These are phyloP conservation scores for Aspergillus wentii DNA, from an alignment of 495 filamentous ascomycete genomes.

Conservation along the genomic window DNA sequence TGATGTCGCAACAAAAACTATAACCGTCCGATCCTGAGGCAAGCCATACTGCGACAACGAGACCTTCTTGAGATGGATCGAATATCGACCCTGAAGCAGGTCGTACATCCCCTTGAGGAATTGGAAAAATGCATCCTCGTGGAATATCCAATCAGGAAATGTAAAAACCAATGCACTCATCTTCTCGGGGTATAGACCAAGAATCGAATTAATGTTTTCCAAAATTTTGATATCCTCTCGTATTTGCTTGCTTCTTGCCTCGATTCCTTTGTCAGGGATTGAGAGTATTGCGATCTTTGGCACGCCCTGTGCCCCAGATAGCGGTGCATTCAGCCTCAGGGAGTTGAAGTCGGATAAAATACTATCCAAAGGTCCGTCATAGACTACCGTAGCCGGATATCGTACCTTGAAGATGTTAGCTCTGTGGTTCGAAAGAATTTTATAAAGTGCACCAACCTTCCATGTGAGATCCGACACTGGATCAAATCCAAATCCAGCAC, in stretches of 20 bases:
- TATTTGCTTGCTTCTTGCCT: background rate
- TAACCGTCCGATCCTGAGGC: background rate
- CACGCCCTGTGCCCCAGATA: no score
- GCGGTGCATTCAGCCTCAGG: no score
- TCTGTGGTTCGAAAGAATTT: no score
- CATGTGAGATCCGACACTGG: background rate
- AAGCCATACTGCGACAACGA: background rate
- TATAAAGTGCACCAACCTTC: no score
- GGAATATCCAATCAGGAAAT: background rate
- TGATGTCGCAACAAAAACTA: background rate
- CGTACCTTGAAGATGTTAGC: no score
- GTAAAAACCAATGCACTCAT: background rate
- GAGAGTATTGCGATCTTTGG: background rate
- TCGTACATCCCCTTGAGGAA: background rate
- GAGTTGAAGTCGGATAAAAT: no score
- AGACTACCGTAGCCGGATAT: background rate
- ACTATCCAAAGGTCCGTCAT: background rate
- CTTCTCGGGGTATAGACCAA: background rate
- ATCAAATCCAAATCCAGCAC: background rate
- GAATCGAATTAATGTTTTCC: background rate
- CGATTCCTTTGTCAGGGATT: background rate
- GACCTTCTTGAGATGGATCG: background rate
- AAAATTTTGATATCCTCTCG: background rate
- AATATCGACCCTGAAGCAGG: background rate
- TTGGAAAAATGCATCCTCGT: background rate